phyloP scores from a whole-genome alignment of 345 rosid genomes.

The Corymbia maculata region DNA sequence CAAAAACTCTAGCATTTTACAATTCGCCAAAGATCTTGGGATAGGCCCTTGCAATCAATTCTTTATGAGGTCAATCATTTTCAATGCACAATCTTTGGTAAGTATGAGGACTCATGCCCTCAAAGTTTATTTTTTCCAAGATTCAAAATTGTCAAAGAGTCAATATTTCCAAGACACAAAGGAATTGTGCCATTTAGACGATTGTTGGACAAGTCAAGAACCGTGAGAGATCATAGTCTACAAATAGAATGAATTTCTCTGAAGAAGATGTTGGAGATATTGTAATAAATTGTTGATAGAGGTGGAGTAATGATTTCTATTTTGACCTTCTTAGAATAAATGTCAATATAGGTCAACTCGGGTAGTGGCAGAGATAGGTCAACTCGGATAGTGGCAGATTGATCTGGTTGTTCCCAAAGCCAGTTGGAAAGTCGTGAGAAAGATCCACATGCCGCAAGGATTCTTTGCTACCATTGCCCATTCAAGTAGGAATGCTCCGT shows the following conservation, averaged over 20 bases:
- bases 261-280: background rate
- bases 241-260: background rate
- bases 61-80: background rate
- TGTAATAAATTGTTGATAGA: background rate
- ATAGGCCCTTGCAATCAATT: background rate
- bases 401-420: background rate
- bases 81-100: background rate
- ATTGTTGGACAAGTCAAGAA: background rate
- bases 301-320: background rate
- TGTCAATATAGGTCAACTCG: background rate
- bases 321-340: background rate
- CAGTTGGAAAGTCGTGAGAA: background rate
- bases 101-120: background rate
- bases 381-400: background rate
- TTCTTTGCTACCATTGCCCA: background rate
- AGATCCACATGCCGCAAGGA: background rate
- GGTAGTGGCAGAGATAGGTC: background rate
- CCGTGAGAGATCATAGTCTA: background rate
- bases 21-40: background rate
- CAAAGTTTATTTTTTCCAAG: background rate
- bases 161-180: background rate
- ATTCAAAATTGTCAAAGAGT: background rate
- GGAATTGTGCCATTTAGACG: background rate
- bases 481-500: background rate
- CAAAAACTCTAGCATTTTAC: background rate